phyloP scores from a whole-genome alignment of 2,329 filamentous ascomycete genomes.

The Fusarium penzigii region DNA sequence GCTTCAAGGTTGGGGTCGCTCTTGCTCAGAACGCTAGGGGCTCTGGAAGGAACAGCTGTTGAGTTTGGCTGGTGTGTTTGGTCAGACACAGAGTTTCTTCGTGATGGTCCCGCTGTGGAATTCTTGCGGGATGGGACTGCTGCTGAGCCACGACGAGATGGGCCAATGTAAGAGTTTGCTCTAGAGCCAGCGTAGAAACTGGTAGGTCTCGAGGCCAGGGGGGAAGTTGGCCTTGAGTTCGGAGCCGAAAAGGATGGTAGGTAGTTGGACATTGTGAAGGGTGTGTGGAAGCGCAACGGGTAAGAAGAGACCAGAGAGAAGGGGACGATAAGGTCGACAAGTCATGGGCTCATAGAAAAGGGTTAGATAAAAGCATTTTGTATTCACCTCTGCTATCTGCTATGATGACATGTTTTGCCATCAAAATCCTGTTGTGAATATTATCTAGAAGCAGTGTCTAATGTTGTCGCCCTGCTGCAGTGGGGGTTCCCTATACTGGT shows the following conservation, averaged over 20 bases:
- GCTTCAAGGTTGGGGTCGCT: slow-evolving; percentile 13
- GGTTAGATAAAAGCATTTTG: neutral
- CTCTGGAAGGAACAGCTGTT: slow-evolving; percentile 5
- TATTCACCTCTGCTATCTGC: slow-evolving; percentile 2
- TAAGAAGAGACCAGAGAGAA: neutral
- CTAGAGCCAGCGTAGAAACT: slow-evolving; percentile 23
- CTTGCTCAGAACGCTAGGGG: slow-evolving; percentile 7
- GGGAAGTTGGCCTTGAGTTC: slow-evolving; percentile 20
- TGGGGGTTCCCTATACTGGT: slow-evolving; percentile 17
- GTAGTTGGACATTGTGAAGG: slow-evolving; percentile 20
- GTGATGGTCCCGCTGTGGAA: neutral
- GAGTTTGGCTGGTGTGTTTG: slow-evolving; percentile 7
- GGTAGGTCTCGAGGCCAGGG: slow-evolving; percentile 20
- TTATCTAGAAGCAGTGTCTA: slow-evolving; percentile 13
- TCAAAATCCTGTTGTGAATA: slow-evolving; percentile 2
- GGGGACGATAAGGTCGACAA: slow-evolving; percentile 7
- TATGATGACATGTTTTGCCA: slow-evolving; percentile 20
- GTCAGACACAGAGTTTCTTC: slow-evolving; percentile 6
- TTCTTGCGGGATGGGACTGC: no score
- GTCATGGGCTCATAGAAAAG: slow-evolving; percentile 7
- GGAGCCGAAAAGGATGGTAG: slow-evolving; percentile 24
- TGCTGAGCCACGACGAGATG: no score
- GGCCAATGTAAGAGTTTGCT: slow-evolving; percentile 19
- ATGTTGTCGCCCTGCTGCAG: slow-evolving; percentile 9
- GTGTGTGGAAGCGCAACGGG: slow-evolving; percentile 1